Evolutionary conservation across 2,329 filamentous ascomycete genomes (phyloP), one percentile per base, ranked within the genome.

Genomic region (Aspergillus spinulosporus): DNA sequence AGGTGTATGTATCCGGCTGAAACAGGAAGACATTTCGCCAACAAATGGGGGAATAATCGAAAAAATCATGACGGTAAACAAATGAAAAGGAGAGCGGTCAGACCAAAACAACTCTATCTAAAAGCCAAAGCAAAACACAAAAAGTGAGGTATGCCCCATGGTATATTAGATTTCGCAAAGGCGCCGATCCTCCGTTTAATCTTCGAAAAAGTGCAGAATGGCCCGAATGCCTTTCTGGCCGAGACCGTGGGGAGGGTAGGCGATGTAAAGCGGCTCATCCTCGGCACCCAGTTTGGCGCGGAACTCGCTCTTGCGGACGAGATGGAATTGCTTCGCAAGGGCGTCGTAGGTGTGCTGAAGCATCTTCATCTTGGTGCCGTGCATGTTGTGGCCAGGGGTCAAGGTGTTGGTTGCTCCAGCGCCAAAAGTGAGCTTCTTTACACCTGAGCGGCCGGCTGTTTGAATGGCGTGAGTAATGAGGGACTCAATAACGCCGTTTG

Each of bases 181-280:
- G 21, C 14, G 12, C 14, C 14, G 21, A 29, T 28, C 34, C 37
- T 42, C 37, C 14, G 26, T 49, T 65, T 70, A 77, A 62, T 78
- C 90, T 74, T 93, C 89, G 72, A 96, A 94, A 78, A 96, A 96
- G 70, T 88, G 89, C 76, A 96, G 81, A 64, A 97, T 85, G n/a
- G 92, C 90, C 71, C 89, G 85, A 60, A 92, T 85, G 43, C 92
- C 92, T 60, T 87, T 84, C 45, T 92, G 85, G 1, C 91, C 91
- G 29, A 97, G 81, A 5, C 92, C 92, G 68, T 92, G 87, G 56
- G 88, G 87, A 40, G 92, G 92, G 74, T 96, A 97, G 69, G 90
- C 92, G 63, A 97, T 91, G 74, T 90, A 97, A 29, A 93, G 86
- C 47, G 89, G 86, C 67, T 96, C 92, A 59, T 92, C 90, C 57